Conservation (phyloP, 352 stramenopile genomes). For the Phytophthora nicotianae region DNA sequence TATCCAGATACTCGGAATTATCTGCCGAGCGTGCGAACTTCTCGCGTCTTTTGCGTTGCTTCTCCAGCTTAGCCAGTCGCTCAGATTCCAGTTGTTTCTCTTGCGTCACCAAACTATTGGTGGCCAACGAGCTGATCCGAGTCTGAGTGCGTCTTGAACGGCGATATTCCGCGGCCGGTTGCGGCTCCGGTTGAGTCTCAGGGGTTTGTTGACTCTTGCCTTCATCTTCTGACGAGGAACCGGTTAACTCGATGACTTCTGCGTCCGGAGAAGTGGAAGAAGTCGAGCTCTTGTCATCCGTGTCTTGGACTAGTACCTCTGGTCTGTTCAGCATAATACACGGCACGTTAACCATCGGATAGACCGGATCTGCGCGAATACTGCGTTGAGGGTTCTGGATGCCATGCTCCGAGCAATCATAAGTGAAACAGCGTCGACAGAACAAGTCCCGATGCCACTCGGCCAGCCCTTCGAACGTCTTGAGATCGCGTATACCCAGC, state of each 20-base stretch:
- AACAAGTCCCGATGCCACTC: conserved; percentile 90
- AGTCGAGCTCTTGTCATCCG: conserved; percentile 12
- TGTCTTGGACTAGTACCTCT: conserved; percentile 20
- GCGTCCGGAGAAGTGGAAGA: conserved; percentile 10
- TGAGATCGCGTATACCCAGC: conserved; percentile 45
- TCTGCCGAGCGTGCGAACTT: conserved; percentile 51
- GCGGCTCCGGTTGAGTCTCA: conserved; percentile 23
- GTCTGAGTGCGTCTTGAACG: conserved; percentile 69
- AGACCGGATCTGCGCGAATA: conserved; percentile 55
- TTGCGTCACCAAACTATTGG: conserved; percentile 58
- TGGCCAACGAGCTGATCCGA: conserved; percentile 63
- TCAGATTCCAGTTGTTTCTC: conserved; percentile 65
- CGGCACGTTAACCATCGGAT: conserved; percentile 52
- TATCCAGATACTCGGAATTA: conserved; percentile 75
- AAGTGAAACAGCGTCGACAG: conserved; percentile 89
- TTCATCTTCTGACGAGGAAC: conserved; percentile 38
- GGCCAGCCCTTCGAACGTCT: conserved; percentile 57
- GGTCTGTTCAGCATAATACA: conserved; percentile 31
- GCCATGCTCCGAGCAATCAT: conserved; percentile 91
- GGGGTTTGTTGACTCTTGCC: conserved; percentile 14
- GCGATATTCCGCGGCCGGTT: conserved; percentile 35
- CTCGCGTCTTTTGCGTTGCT: conserved; percentile 41
- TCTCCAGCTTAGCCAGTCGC: conserved; percentile 41
- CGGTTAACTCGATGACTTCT: conserved; percentile 31
- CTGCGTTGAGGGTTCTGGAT: conserved; percentile 66